Conservation (phyloP, 2,329 filamentous ascomycete genomes). For the Conoideocrella luteorostrata region DNA sequence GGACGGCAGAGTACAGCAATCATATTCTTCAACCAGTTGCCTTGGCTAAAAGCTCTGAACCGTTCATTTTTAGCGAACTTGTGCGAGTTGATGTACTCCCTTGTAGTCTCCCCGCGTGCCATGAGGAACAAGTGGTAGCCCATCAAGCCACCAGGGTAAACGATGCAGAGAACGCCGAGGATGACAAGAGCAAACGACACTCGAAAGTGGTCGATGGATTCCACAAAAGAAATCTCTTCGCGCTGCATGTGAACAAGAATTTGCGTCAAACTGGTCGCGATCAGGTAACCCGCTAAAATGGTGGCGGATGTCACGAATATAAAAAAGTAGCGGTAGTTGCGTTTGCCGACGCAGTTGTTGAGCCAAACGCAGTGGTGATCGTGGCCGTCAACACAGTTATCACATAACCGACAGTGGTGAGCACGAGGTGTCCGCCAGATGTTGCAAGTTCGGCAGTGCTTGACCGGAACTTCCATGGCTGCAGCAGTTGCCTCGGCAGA, state of each 20-base stretch:
- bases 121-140: slow-evolving; percentile 90
- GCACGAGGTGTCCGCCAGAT: slow-evolving; percentile 95
- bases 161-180: slow-evolving; percentile 65
- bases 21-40: slow-evolving; percentile 70
- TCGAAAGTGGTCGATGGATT: slow-evolving; percentile 63
- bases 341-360: slow-evolving; percentile 94
- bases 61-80: slow-evolving; percentile 91
- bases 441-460: slow-evolving; percentile 96
- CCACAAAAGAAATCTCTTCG: slow-evolving; percentile 59
- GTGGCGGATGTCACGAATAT: slow-evolving; percentile 79
- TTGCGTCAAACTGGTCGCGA: slow-evolving; percentile 74
- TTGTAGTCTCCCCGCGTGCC: slow-evolving; percentile 84
- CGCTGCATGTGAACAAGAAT: slow-evolving; percentile 64
- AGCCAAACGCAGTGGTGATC: slow-evolving; percentile 99
- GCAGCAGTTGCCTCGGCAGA: slow-evolving; percentile 67
- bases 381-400: slow-evolving; percentile 94
- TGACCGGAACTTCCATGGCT: slow-evolving; percentile 95
- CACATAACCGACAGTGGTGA: slow-evolving; percentile 93
- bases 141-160: slow-evolving; percentile 79
- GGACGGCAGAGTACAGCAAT: slow-evolving; percentile 74
- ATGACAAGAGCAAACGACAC: slow-evolving; percentile 86
- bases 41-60: slow-evolving; percentile 83
- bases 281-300: slow-evolving; percentile 66
- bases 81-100: slow-evolving; percentile 92
- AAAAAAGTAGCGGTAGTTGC: slow-evolving; percentile 98